Percentiles rank a stretch among this genome's conserved stretches.
These are phyloP conservation scores for Sporothrix curviconia DNA, from an alignment of 2,329 filamentous ascomycete genomes.

Conservation along the genomic window DNA sequence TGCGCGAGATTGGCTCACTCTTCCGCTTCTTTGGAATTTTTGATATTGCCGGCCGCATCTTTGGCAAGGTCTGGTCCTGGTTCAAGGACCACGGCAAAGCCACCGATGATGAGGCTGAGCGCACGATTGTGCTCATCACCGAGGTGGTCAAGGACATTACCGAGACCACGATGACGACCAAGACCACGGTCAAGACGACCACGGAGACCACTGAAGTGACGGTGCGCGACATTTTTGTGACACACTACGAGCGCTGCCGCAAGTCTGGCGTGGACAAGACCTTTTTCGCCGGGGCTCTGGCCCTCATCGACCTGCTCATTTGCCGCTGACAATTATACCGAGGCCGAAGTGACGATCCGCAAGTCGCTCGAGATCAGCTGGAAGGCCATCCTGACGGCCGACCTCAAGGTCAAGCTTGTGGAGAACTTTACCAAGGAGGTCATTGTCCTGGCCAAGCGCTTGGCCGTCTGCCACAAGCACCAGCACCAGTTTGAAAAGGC, in stretches of 20 bases:
- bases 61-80: slow-evolving; percentile 34
- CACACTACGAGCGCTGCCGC: slow-evolving; percentile 30
- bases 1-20: slow-evolving; percentile 30
- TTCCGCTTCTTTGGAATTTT: slow-evolving; percentile 31
- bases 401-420: slow-evolving; percentile 25
- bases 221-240: slow-evolving; percentile 22
- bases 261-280: slow-evolving; percentile 25
- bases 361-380: slow-evolving; percentile 33
- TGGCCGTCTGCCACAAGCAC: slow-evolving; percentile 31
- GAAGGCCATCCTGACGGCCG: slow-evolving; percentile 30
- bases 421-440: slow-evolving; percentile 29
- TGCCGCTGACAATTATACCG: slow-evolving; percentile 28
- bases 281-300: slow-evolving; percentile 32
- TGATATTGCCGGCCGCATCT: slow-evolving; percentile 28
- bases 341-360: slow-evolving; percentile 31
- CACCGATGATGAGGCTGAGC: slow-evolving; percentile 28
- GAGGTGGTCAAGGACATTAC: slow-evolving; percentile 35
- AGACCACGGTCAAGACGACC: slow-evolving; percentile 29
- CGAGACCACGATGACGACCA: slow-evolving; percentile 28
- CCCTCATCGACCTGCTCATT: slow-evolving; percentile 29
- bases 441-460: slow-evolving; percentile 27
- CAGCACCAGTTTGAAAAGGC: slow-evolving; percentile 33
- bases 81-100: slow-evolving; percentile 30
- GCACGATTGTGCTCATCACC: slow-evolving; percentile 32
- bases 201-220: slow-evolving; percentile 29